Percentiles rank a stretch among this genome's conserved stretches.
These are phyloP conservation scores for Gliomastix tumulicola DNA, from an alignment of 2,329 filamentous ascomycete species.

Conservation along the genomic window DNA sequence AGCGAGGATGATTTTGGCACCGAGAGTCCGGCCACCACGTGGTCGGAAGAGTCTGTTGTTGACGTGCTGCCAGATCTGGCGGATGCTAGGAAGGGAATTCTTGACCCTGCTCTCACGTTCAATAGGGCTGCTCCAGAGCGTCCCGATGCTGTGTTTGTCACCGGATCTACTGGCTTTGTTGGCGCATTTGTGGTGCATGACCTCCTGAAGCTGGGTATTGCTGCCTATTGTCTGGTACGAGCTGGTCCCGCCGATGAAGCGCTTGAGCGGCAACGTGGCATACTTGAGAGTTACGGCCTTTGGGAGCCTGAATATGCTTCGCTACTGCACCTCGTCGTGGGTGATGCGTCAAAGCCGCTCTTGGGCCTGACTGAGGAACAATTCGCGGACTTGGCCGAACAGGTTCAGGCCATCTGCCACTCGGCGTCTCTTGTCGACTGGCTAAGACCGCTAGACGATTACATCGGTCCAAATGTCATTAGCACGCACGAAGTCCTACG, in stretches of 20 bases:
- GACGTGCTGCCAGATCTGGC: too few relatives aligned
- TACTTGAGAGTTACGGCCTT: conserved; percentile 6
- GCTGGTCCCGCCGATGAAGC: conserved; percentile 1
- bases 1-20: not conserved
- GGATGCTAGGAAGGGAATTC: conserved; percentile 3
- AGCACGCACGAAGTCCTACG: conserved; percentile 9
- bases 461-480: conserved; percentile 8
- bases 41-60: not conserved
- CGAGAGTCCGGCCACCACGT: not conserved
- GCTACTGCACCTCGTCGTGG: conserved; percentile 5
- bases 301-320: conserved; percentile 2
- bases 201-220: conserved; percentile 7
- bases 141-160: conserved; percentile 3
- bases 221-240: conserved; percentile 4
- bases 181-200: conserved; percentile 8
- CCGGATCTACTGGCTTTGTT: conserved; percentile 8
- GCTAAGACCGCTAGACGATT: conserved; percentile 9
- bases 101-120: conserved; percentile 6
- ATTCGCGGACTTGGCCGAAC: conserved; percentile 3
- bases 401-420: conserved; percentile 8
- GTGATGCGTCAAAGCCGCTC: conserved; percentile 6
- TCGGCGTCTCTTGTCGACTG: conserved; percentile 9
- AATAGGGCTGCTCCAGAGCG: not conserved
- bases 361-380: conserved; percentile 2
- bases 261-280: conserved; percentile 2